Percentiles rank a stretch among this genome's conserved stretches.
These are phyloP conservation scores for Cyclotella atomus DNA, from an alignment of 108 stramenopile genomes.

Conservation along the genomic window DNA sequence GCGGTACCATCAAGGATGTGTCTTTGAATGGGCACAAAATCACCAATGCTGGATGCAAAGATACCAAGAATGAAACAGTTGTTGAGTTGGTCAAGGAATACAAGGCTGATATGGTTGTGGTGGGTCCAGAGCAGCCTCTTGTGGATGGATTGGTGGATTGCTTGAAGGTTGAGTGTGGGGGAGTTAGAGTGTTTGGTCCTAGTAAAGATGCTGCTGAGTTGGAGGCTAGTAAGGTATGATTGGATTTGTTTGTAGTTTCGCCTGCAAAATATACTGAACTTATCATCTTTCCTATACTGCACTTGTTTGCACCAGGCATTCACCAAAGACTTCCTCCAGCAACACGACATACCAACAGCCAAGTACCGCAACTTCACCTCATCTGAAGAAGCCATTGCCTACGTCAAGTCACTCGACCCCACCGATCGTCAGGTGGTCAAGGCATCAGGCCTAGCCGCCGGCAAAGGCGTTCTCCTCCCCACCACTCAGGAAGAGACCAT, in stretches of 20 bases:
- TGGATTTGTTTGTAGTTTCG: neutral
- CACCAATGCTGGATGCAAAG: conserved; percentile 56
- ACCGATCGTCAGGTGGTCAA: conserved; percentile 97
- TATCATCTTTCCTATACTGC: neutral
- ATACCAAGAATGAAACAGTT: conserved; percentile 75
- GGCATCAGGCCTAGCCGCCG: conserved; percentile 98
- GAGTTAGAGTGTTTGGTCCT: conserved; percentile 96
- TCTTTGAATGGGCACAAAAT: conserved; percentile 58
- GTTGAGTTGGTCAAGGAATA: conserved; percentile 64
- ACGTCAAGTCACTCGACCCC: conserved; percentile 74
- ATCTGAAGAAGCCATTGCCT: conserved; percentile 80
- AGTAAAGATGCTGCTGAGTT: conserved; percentile 90
- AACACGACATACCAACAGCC: conserved; percentile 94
- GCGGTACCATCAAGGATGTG: conserved; percentile 74
- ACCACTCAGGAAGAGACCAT: conserved; percentile 91
- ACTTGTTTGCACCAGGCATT: conserved; percentile 91
- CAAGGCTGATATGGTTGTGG: conserved; percentile 86
- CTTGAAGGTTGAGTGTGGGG: conserved; percentile 69
- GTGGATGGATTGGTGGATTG: conserved; percentile 94
- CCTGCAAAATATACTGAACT: neutral
- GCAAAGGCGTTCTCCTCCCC: conserved; percentile 98
- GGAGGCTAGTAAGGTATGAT: conserved; percentile 92
- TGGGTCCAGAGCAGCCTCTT: conserved; percentile 97
- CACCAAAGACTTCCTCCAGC: conserved; percentile 97
- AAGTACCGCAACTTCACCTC: conserved; percentile 92